Conservation (phyloP, 2,329 filamentous ascomycete species). For the Plenodomus tracheiphilus region DNA sequence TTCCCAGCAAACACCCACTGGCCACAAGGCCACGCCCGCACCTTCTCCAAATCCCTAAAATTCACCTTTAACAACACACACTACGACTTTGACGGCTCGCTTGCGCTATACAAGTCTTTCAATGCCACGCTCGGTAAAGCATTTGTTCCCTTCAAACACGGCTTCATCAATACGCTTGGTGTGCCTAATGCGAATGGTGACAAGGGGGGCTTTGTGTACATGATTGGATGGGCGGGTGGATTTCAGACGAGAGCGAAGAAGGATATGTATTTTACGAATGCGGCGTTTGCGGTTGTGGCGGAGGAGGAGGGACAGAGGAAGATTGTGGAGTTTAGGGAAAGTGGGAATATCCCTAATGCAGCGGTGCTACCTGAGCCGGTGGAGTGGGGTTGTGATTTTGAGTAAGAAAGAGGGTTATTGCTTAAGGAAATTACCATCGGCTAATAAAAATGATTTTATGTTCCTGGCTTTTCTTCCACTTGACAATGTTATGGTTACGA, state of each 20-base stretch:
- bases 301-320: constrained; percentile 28
- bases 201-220: constrained; percentile 38
- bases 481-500: too few relatives aligned
- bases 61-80: constrained; percentile 40
- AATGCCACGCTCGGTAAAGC: constrained; percentile 30
- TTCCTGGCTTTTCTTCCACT: too few relatives aligned
- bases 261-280: constrained; percentile 36
- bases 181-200: constrained; percentile 36
- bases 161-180: constrained; percentile 31
- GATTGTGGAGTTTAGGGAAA: constrained; percentile 38
- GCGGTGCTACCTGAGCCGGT: constrained; percentile 25
- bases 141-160: constrained; percentile 36
- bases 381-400: constrained; percentile 28
- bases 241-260: constrained; percentile 21
- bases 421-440: too few relatives aligned
- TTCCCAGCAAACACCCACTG: constrained; percentile 37
- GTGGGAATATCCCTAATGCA: constrained; percentile 36
- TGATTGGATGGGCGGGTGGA: constrained; percentile 39
- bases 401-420: not conserved
- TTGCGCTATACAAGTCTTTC: constrained; percentile 30
- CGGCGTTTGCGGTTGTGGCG: constrained; percentile 33
- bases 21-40: constrained; percentile 23
- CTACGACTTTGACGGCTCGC: constrained; percentile 35
- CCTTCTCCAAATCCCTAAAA: constrained; percentile 30
- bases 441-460: too few relatives aligned